Conservation (phyloP, 1,284 basidiomycete genomes). For the Amylostereum areolatum region DNA sequence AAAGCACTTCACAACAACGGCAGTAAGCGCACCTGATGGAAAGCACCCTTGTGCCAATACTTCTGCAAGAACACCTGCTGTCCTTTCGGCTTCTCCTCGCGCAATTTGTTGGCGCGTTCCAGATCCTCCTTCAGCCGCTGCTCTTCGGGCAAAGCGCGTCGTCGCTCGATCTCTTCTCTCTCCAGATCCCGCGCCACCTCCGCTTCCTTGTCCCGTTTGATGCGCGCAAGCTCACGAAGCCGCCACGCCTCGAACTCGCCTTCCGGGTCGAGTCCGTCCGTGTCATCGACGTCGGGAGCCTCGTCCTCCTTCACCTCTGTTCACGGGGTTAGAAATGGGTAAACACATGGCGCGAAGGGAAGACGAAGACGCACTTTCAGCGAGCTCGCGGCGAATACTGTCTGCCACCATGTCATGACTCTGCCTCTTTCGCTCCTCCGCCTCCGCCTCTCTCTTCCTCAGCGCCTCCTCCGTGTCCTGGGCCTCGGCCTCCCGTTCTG, state of each 20-base stretch:
- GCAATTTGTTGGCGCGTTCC: conserved; percentile 73
- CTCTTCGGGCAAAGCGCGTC: conserved; percentile 89
- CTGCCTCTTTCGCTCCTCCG: conserved; percentile 71
- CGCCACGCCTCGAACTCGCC: conserved; percentile 97
- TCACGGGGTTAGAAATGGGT: conserved; percentile 4
- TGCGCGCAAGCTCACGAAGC: conserved; percentile 83
- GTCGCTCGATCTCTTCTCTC: conserved; percentile 83
- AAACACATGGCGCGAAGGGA: neutral
- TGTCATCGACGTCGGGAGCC: conserved; percentile 89
- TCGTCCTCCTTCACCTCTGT: conserved; percentile 82
- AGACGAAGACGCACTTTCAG: conserved; percentile 57
- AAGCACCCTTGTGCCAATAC: conserved; percentile 99
- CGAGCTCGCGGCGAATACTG: conserved; percentile 77
- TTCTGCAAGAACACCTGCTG: conserved; percentile 93
- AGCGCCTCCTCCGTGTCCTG: conserved; percentile 67
- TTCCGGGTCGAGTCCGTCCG: conserved; percentile 87
- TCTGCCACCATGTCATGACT: conserved; percentile 86
- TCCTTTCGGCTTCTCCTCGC: conserved; percentile 83
- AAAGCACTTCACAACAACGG: neutral
- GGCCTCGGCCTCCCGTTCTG: conserved; percentile 56
- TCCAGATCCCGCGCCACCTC: conserved; percentile 75
- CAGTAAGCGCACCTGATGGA: conserved; percentile 71
- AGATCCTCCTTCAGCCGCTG: conserved; percentile 88
- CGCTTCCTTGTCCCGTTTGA: conserved; percentile 88
- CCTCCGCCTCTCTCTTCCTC: conserved; percentile 56